Base-by-base conservation (phyloP, 179 eudicot genomes). In the Silene coronaria region DNA sequence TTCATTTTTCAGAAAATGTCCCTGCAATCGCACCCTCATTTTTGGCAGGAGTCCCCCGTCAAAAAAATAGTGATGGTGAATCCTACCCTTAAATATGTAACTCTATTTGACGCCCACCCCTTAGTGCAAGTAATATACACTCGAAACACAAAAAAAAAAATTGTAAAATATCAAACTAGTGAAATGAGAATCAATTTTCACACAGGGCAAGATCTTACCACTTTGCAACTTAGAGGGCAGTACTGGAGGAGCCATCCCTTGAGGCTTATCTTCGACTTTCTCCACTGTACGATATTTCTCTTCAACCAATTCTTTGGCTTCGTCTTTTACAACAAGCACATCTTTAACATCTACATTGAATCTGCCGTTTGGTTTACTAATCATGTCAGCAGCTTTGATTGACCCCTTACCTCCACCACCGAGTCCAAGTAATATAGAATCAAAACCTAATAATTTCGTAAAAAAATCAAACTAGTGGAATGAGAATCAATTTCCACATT, bases 301-400 rank as follows among this genome's bases (percentile, higher is more conserved):
- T 79, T 74, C 87, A 64, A 80, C 76, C 30, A 76, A 75, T 51
- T 89, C 92, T 75, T 70, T 82, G 68, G 82, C 70, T 74, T 77
- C 84, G 62, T 67, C 84, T 72, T 86, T 89, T 14, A 78, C 45
- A n/a, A 74, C 80, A 80, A 81, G 78, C 80, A 84, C 86, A 76
- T 69, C 81, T 72, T 81, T 83, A 72, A 71, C 82, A 71, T 88
- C 86, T 69, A 72, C 28, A 70, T 86, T 86, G 78, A 75, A 75
- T 74, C 77, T 81, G 61, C 72, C 68, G 65, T 67, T 75, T 42
- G 91, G 89, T 78, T 74, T 78, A 80, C 80, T 86, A 80, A 84
- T 73, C 51, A 74, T 9, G 70, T 87, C 87, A 80, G 85, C 69
- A 78, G 85, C 81, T 82, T 80, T 88, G 10, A 63, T 19, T 53